A percentile compares a stretch with the other conserved stretches of the same genome.
These are phyloP conservation scores for Camillea tinctor DNA, from an alignment of 2,329 filamentous ascomycete species.

Conservation along the genomic window DNA sequence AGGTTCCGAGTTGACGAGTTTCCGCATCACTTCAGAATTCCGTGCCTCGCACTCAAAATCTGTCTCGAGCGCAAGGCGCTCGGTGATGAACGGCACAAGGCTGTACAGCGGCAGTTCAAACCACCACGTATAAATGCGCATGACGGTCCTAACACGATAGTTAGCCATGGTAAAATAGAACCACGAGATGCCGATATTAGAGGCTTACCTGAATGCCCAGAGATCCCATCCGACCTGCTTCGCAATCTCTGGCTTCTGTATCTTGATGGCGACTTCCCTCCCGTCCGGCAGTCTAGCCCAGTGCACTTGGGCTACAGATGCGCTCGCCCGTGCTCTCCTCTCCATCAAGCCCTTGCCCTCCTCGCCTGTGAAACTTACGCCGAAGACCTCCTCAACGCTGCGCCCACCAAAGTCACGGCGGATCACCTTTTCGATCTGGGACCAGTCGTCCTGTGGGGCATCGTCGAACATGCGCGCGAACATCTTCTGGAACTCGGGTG, in stretches of 20 bases:
- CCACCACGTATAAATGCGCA: constrained; percentile 77
- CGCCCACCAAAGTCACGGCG: constrained; percentile 83
- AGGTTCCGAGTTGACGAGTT: constrained; percentile 72
- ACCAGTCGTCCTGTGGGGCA: constrained; percentile 89
- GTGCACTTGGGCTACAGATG: constrained; percentile 94
- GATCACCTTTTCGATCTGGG: constrained; percentile 80
- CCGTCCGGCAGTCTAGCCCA: constrained; percentile 87
- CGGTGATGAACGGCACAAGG: constrained; percentile 87
- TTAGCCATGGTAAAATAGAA: constrained; percentile 15
- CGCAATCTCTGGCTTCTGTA: constrained; percentile 92
- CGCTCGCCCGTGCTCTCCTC: constrained; percentile 65
- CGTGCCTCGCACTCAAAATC: constrained; percentile 90
- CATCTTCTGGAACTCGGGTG: constrained; percentile 94
- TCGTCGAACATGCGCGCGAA: constrained; percentile 97
- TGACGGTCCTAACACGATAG: constrained; percentile 60
- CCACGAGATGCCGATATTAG: no score
- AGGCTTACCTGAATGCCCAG: constrained; percentile 80
- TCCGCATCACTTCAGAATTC: constrained; percentile 82
- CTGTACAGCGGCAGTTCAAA: constrained; percentile 93
- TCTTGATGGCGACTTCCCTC: constrained; percentile 89
- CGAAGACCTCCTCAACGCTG: constrained; percentile 86
- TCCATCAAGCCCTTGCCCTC: constrained; percentile 66
- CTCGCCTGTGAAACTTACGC: constrained; percentile 75
- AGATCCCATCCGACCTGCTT: constrained; percentile 92
- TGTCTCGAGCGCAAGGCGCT: constrained; percentile 88